Evolutionary conservation across 345 rosid genomes (phyloP).

Genomic region (Populus pruinosa): DNA sequence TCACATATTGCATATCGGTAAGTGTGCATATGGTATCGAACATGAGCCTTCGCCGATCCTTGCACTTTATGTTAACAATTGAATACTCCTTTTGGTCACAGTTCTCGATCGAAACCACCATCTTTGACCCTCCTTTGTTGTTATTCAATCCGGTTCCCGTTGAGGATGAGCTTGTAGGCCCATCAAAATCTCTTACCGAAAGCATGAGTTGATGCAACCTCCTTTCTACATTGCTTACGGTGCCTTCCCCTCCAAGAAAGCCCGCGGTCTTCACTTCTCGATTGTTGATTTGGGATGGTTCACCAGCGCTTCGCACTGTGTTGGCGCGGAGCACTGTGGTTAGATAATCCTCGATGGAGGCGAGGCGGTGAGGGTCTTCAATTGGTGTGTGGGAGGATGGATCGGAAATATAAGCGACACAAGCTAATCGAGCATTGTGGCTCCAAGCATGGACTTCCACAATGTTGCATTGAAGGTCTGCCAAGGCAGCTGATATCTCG

Average conservation of each 20-base stretch:
- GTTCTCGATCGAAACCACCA: conserved; percentile 46
- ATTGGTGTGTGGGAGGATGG: conserved; percentile 46
- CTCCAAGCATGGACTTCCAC: conserved; percentile 81
- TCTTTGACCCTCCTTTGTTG: conserved; percentile 27
- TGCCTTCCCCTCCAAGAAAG: conserved; percentile 40
- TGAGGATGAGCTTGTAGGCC: not conserved
- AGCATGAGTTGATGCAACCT: conserved; percentile 72
- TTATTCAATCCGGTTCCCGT: conserved; percentile 9
- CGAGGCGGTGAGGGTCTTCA: conserved; percentile 54
- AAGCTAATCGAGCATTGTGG: conserved; percentile 66
- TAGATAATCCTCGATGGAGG: conserved; percentile 58
- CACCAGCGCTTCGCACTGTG: conserved; percentile 17
- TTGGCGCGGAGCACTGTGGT: conserved; percentile 52
- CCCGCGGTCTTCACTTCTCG: conserved; percentile 40
- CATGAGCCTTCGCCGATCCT: conserved; percentile 69
- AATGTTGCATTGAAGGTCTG: conserved; percentile 57
- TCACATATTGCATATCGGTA: conserved; percentile 71
- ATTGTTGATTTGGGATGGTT: conserved; percentile 27
- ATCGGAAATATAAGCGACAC: conserved; percentile 61
- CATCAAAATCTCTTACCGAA: conserved; percentile 62
- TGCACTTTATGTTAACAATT: conserved; percentile 55
- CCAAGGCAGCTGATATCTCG: conserved; percentile 63
- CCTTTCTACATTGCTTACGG: conserved; percentile 48
- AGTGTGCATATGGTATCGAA: conserved; percentile 74
- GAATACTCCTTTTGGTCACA: conserved; percentile 69